Base-by-base conservation (phyloP, 169 alveolate genomes). In the Eimeria necatrix region DNA sequence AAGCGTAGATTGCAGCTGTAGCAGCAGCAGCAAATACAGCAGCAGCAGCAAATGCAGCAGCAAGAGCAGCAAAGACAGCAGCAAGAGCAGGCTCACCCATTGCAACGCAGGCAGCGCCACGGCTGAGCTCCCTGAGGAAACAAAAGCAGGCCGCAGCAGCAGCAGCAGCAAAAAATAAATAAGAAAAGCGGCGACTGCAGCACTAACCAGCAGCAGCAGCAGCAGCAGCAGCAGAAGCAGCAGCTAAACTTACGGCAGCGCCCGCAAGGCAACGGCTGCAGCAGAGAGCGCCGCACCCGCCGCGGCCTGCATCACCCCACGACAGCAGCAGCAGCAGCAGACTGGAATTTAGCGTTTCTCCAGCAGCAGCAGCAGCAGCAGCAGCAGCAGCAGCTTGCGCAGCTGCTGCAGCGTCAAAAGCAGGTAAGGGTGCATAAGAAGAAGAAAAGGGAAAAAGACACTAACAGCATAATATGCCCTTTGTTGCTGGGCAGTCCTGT, bases 191-290 rank as follows among this genome's bases (percentile, higher is more conserved):
- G 53, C 49, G 14, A 73, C 10, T 10, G n/a, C 20, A 41, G 9
- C 84, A 8, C 6, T 24, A 22, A 41, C 87, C 16, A 14, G 22
- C 59, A 46, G 18, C 53, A 76, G 22, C 87, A 18, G 87, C 87
- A 76, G 61, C 87, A 76, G 87, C 1, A 32, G 87, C 87, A 46
- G 12, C 32, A 24, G 46, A 68, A 68, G 78, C 68, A n/a, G 78
- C 78, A 68, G 32, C 32, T 14, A 68, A 76, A 10, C 59, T 12
- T 14, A 49, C 87, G 14, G 87, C n/a, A 20, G 64, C 87, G 24
- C n/a, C 87, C 14, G 87, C 61, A 46, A 76, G 52, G 87, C 87
- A 76, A 14, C 87, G 22, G 56, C 61, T 76, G 61, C 87, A 76
- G 61, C 64, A 76, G 32, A 41, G 41, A 49, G 61, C 22, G 14